Conservation (phyloP, 2,329 filamentous ascomycete genomes). For the Juglanconis oblonga region DNA sequence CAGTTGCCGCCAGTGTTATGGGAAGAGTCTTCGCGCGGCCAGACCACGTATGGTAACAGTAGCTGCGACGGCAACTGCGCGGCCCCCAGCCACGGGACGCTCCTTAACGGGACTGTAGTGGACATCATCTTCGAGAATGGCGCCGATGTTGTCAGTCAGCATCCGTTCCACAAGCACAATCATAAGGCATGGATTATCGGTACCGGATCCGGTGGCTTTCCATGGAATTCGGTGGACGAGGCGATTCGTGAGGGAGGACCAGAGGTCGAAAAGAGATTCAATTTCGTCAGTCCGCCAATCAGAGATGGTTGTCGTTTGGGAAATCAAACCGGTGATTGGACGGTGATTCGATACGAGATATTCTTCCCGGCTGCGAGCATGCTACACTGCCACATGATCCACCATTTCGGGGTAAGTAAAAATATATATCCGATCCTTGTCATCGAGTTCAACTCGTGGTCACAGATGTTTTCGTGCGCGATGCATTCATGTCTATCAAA, state of each 20-base stretch:
- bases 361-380: conserved; percentile 19
- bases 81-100: background rate
- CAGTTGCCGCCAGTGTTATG: conserved; percentile 19
- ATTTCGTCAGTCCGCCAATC: conserved; percentile 25
- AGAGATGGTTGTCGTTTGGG: conserved; percentile 19
- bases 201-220: conserved; percentile 24
- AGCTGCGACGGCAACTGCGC: too few species aligned
- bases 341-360: conserved; percentile 19
- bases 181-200: conserved; percentile 26
- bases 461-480: too few species aligned
- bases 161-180: conserved; percentile 29
- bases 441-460: too few species aligned
- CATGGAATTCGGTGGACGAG: conserved; percentile 30
- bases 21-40: conserved; percentile 18
- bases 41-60: conserved; percentile 17
- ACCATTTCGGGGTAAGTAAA: conserved; percentile 20
- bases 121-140: conserved; percentile 26
- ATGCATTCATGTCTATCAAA: background rate
- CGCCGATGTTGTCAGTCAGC: conserved; percentile 20
- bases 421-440: too few species aligned
- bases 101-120: conserved; percentile 24
- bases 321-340: conserved; percentile 17
- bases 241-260: conserved; percentile 38
- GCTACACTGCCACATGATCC: conserved; percentile 22
- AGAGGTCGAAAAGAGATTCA: conserved; percentile 41